Evolutionary conservation across 192 early-diverging fungal species (phyloP).

Genomic region (Linnemannia schmuckeri): DNA sequence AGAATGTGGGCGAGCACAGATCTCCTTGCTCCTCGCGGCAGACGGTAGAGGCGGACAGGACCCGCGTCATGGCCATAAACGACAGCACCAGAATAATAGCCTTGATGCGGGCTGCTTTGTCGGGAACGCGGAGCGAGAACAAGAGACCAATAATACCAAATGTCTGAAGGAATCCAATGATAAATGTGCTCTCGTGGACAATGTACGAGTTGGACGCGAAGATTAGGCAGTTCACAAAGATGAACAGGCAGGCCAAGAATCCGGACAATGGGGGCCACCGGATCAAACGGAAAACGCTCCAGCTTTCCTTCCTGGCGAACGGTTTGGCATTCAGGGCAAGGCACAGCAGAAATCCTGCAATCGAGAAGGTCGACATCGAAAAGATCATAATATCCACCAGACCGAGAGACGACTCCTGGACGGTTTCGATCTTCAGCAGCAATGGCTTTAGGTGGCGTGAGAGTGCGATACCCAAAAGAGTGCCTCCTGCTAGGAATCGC

Average conservation of each 20-base stretch:
- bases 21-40: slow-evolving; percentile 93
- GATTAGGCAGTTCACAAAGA: slow-evolving; percentile 70
- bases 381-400: slow-evolving; percentile 58
- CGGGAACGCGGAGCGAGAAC: slow-evolving; percentile 38
- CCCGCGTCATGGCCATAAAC: slow-evolving; percentile 70
- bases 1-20: slow-evolving; percentile 85
- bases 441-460: slow-evolving; percentile 25
- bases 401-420: slow-evolving; percentile 36
- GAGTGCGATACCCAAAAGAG: slow-evolving; percentile 25
- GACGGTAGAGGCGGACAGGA: slow-evolving; percentile 73
- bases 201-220: slow-evolving; percentile 94
- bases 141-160: slow-evolving; percentile 66
- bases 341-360: slow-evolving; percentile 42
- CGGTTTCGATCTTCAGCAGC: slow-evolving; percentile 23
- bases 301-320: slow-evolving; percentile 9
- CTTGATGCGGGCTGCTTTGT: slow-evolving; percentile 50
- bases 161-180: slow-evolving; percentile 73
- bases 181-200: slow-evolving; percentile 85
- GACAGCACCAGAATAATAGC: slow-evolving; percentile 58
- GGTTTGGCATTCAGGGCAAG: slow-evolving; percentile 5
- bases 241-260: slow-evolving; percentile 59
- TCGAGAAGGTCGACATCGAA: slow-evolving; percentile 50
- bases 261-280: slow-evolving; percentile 38
- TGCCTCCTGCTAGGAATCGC: slow-evolving; percentile 32
- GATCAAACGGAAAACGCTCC: slow-evolving; percentile 21